Evolutionary conservation across 106 monocot genomes (phyloP).

Genomic region (Narthecium ossifragum): DNA sequence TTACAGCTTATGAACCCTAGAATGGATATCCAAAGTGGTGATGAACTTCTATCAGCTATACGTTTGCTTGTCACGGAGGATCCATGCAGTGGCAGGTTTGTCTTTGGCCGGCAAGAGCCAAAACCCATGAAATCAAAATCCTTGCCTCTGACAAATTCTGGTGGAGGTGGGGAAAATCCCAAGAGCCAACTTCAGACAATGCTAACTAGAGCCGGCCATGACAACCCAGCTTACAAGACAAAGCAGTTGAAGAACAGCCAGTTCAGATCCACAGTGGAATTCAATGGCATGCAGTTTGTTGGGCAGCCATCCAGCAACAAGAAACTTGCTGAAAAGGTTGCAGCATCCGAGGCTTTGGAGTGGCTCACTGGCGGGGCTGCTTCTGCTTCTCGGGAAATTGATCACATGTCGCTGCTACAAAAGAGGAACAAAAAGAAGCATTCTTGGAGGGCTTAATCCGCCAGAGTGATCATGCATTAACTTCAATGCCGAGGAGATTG

Average conservation of each 20-base stretch:
- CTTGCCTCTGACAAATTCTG: constrained; percentile 10
- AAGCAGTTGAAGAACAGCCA: constrained; percentile 49
- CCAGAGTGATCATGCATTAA: no score
- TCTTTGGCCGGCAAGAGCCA: constrained; percentile 73
- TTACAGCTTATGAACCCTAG: constrained; percentile 83
- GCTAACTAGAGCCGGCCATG: constrained; percentile 73
- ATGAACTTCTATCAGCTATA: constrained; percentile 65
- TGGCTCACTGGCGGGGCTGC: constrained; percentile 63
- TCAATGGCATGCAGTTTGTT: constrained; percentile 95
- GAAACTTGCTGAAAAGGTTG: constrained; percentile 87
- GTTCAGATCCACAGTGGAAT: constrained; percentile 72
- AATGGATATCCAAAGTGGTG: constrained; percentile 49
- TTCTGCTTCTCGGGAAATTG: constrained; percentile 36
- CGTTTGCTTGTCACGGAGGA: constrained; percentile 71
- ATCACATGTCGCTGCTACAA: constrained; percentile 54
- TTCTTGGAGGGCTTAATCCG: constrained; percentile 36
- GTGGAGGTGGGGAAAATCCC: constrained; percentile 59
- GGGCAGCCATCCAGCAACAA: constrained; percentile 78
- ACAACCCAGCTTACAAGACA: constrained; percentile 63
- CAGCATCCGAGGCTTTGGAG: constrained; percentile 81
- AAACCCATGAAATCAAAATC: constrained; percentile 38
- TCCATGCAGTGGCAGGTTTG: constrained; percentile 70
- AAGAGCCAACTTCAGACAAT: constrained; percentile 85
- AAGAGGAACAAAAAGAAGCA: constrained; percentile 61
- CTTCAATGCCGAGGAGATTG: no score